Evolutionary conservation across 768 basidiomycete genomes (phyloP).

Genomic region (Suillus decipiens): DNA sequence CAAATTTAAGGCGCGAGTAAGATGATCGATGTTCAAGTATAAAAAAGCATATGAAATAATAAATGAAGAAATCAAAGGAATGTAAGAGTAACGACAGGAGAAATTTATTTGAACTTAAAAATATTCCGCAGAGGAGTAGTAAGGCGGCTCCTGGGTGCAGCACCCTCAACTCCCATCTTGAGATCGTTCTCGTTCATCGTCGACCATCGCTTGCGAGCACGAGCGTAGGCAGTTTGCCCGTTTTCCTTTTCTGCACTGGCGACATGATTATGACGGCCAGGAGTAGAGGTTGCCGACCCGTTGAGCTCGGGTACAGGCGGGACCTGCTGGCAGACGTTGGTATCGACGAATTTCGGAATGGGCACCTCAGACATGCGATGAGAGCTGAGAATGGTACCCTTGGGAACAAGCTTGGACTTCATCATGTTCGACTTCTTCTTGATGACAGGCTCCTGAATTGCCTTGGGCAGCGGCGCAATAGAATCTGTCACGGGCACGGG

Average conservation of each 20-base stretch:
- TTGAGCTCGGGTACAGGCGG: conserved; percentile 9
- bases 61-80: conserved; percentile 4
- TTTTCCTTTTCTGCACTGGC: conserved; percentile 20
- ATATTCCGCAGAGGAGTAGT: conserved; percentile 33
- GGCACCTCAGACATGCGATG: conserved; percentile 13
- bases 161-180: conserved; percentile 28
- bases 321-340: conserved; percentile 8
- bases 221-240: conserved; percentile 6
- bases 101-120: conserved; percentile 30
- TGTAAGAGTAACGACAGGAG: not conserved
- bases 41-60: not conserved
- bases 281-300: not conserved
- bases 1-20: not conserved
- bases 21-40: not conserved
- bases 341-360: not conserved
- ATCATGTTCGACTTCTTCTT: conserved; percentile 14
- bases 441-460: not conserved
- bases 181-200: conserved; percentile 19
- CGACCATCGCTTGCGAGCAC: conserved; percentile 19
- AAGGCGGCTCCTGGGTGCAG: conserved; percentile 25
- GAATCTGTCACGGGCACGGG: not conserved
- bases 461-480: not conserved
- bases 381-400: conserved; percentile 13
- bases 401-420: conserved; percentile 21
- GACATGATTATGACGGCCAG: conserved; percentile 22